A percentile compares a stretch with the other conserved stretches of the same genome.
phyloP scores from a whole-genome alignment of 805 yeast genomes.

The Lachancea thermotolerans region DNA sequence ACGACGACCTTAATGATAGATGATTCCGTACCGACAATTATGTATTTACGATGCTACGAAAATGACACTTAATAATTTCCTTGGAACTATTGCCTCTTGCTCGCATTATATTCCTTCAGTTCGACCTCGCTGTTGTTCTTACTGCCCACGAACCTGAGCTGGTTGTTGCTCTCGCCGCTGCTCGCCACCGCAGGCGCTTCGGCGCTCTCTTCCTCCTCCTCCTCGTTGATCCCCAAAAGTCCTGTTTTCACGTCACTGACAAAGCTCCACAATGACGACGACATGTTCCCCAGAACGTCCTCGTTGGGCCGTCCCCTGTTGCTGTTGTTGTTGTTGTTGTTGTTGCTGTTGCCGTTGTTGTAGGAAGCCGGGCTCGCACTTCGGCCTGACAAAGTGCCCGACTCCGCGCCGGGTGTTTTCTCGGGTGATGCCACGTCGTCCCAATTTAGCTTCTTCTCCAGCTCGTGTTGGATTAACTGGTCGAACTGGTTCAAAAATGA shows the following conservation, averaged over 20 bases:
- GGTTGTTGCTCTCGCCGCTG: not conserved
- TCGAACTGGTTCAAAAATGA: conserved; percentile 62
- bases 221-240: conserved; percentile 33
- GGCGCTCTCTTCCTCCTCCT: conserved; percentile 9
- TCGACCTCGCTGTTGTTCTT: not conserved
- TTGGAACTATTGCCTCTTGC: not conserved
- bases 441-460: conserved; percentile 45
- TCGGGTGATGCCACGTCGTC: conserved; percentile 14
- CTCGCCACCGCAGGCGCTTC: not conserved
- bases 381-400: not conserved
- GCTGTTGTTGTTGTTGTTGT: not conserved
- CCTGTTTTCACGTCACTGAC: conserved; percentile 44
- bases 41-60: not conserved
- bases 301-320: not conserved
- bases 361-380: too few relatives aligned
- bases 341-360: too few relatives aligned
- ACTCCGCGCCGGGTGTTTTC: not conserved
- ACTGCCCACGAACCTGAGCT: not conserved
- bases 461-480: conserved; percentile 55
- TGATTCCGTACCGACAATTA: not conserved
- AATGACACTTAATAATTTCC: not conserved
- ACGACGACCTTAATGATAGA: not conserved
- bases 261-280: conserved; percentile 43
- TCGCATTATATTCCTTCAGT: not conserved
- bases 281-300: conserved; percentile 28